These are phyloP conservation scores for Termitomyces sp. DNA, from an alignment of 768 basidiomycete genomes.

Conservation along the genomic window DNA sequence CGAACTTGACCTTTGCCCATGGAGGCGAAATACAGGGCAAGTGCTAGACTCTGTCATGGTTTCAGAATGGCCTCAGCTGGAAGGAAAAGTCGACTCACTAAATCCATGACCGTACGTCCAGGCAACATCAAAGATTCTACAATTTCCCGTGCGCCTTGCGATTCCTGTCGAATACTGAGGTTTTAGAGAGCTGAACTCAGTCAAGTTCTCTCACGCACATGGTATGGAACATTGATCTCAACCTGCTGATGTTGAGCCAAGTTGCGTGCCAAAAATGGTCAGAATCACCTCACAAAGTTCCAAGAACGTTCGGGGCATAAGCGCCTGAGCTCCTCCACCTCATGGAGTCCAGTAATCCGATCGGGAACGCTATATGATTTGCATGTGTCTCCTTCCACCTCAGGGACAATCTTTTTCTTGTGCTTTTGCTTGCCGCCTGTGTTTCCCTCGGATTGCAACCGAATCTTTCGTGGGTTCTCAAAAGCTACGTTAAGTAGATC, in stretches of 20 bases:
- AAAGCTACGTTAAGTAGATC: constrained; percentile 93
- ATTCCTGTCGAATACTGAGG: constrained; percentile 45
- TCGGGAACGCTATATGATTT: constrained; percentile 80
- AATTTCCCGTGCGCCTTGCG: constrained; percentile 42
- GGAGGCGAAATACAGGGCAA: constrained; percentile 92
- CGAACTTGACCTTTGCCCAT: constrained; percentile 64
- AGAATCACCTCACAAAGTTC: constrained; percentile 66
- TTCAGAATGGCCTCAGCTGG: background rate
- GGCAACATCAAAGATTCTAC: constrained; percentile 79
- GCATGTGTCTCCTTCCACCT: constrained; percentile 12
- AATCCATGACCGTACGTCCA: constrained; percentile 81
- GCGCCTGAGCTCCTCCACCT: constrained; percentile 68
- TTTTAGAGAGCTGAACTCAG: background rate
- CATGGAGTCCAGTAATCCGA: constrained; percentile 72
- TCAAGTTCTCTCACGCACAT: constrained; percentile 32
- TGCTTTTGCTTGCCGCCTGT: constrained; percentile 37
- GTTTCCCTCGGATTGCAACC: constrained; percentile 41
- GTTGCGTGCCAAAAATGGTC: background rate
- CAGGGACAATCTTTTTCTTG: constrained; percentile 22
- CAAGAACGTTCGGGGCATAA: constrained; percentile 78
- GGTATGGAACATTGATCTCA: constrained; percentile 79
- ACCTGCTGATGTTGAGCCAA: constrained; percentile 40
- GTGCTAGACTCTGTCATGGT: constrained; percentile 69
- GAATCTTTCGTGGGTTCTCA: constrained; percentile 85
- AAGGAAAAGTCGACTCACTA: constrained; percentile 43